Evolutionary conservation across 768 basidiomycete genomes (phyloP), one percentile per base, ranked within the genome.

Genomic region (Boletus rex-veris): DNA sequence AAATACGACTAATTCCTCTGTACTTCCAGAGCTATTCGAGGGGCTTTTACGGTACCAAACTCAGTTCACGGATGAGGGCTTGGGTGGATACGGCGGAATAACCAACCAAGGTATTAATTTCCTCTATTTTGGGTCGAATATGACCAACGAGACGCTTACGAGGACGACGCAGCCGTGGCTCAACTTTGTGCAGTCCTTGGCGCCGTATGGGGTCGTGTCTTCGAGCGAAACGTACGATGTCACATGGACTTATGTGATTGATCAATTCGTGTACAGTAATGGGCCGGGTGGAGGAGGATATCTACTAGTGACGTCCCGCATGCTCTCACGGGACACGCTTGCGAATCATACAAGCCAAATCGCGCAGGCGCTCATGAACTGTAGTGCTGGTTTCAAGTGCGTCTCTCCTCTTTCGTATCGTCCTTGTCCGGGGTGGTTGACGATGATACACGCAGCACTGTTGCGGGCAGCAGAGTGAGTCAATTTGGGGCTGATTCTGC

Each of bases 391-490:
- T 31, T 55, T 54, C 42, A 45, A 48, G 57, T 63, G 2, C 7
- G 63, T 63, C 2, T 19, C n/a, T 4, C n/a, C 19, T 10, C 4
- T 28, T 28, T 8, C 28, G 8, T 28, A 3, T n/a, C 12, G 28
- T 21, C 18, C 16, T 12, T 0, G 37, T 7, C 21, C 5, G 7
- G 26, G 5, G 11, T 40, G 50, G 41, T 58, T 39, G 57, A 65
- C 21, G 56, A 59, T 8, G 18, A 35, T 31, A 21, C 38, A 19
- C 15, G n/a, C 2, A 80, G 79, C 48, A 63, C 73, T 24, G 61
- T 80, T 15, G 74, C 66, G 6, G 80, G 80, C 1, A 80, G 81
- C 4, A 73, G 66, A 12, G 80, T 79, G 7, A 58, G 26, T 59
- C 64, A 33, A 63, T 46, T 66, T 10, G 11, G 72, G 18, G 72